A percentile compares a stretch with the other conserved stretches of the same genome.
Conservation (phyloP, 768 basidiomycete species). For the Collybia mongolica region DNA sequence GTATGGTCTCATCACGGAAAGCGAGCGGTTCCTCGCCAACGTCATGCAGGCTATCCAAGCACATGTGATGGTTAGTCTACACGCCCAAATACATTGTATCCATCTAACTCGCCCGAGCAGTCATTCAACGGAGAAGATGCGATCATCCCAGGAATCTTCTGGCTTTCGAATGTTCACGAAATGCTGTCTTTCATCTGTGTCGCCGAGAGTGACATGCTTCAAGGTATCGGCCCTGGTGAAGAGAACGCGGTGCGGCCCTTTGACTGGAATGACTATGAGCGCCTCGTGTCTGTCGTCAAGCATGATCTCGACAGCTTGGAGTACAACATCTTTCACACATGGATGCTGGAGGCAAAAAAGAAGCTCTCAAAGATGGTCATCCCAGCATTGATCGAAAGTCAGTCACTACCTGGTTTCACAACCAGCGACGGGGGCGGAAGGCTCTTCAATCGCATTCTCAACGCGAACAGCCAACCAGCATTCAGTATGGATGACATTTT, state of each 20-base stretch:
- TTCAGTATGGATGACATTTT: slow-evolving; percentile 98
- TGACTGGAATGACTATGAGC: slow-evolving; percentile 97
- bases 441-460: slow-evolving; percentile 90
- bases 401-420: slow-evolving; percentile 96
- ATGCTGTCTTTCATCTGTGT: slow-evolving; percentile 99
- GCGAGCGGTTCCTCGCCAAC: slow-evolving; percentile 96
- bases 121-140: slow-evolving; percentile 93
- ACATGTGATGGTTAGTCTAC: slow-evolving; percentile 89
- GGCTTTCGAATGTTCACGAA: slow-evolving; percentile 99
- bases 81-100: slow-evolving; percentile 6
- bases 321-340: slow-evolving; percentile 99
- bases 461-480: slow-evolving; percentile 84
- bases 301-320: slow-evolving; percentile 98
- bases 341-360: slow-evolving; percentile 99
- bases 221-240: slow-evolving; percentile 96
- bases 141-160: slow-evolving; percentile 95
- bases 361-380: slow-evolving; percentile 96
- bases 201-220: slow-evolving; percentile 97
- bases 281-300: slow-evolving; percentile 95
- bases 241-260: slow-evolving; percentile 90
- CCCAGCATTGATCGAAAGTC: slow-evolving; percentile 97
- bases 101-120: slow-evolving; percentile 34
- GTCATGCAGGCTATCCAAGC: slow-evolving; percentile 98
- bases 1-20: slow-evolving; percentile 94
- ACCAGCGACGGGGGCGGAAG: slow-evolving; percentile 92